These are phyloP conservation scores for Luffa acutangula DNA, from an alignment of 306 rosid genomes.

Conservation along the genomic window DNA sequence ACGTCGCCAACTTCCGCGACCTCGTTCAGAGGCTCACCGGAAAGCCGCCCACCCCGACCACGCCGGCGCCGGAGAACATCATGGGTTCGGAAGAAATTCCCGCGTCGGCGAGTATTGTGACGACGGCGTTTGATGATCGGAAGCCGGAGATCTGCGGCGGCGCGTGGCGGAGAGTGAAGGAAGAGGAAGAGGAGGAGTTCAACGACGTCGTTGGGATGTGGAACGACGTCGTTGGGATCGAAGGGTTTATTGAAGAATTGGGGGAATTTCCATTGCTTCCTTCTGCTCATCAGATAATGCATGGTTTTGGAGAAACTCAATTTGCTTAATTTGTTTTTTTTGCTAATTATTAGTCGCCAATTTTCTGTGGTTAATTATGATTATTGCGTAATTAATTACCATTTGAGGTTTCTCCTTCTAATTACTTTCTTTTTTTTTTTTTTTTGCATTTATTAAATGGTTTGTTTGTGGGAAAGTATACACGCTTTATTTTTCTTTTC, in stretches of 20 bases:
- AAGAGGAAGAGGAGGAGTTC: background rate
- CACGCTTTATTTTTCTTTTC: background rate
- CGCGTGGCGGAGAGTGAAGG: constrained; percentile 13
- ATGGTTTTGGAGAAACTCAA: constrained; percentile 47
- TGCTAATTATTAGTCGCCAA: background rate
- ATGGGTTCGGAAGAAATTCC: background rate
- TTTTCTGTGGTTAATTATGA: constrained; percentile 5
- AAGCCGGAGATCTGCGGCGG: background rate
- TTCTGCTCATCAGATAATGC: constrained; percentile 35
- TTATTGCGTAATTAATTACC: background rate
- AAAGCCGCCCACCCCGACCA: constrained; percentile 33
- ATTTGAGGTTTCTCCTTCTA: background rate
- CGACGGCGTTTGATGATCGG: background rate
- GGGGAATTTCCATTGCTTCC: constrained; percentile 46
- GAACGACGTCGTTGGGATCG: constrained; percentile 34
- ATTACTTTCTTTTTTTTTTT: background rate
- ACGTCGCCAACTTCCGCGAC: constrained; percentile 69
- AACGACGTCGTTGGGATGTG: constrained; percentile 20
- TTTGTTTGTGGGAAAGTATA: background rate
- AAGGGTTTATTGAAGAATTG: constrained; percentile 61
- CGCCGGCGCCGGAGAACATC: constrained; percentile 2
- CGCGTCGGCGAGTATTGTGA: background rate
- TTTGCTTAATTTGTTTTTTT: constrained; percentile 3
- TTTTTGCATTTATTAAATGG: background rate
- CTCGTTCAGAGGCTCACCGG: constrained; percentile 81